These are phyloP conservation scores for Paramecium primaurelia DNA, from an alignment of 73 alveolate genomes.

Conservation along the genomic window DNA sequence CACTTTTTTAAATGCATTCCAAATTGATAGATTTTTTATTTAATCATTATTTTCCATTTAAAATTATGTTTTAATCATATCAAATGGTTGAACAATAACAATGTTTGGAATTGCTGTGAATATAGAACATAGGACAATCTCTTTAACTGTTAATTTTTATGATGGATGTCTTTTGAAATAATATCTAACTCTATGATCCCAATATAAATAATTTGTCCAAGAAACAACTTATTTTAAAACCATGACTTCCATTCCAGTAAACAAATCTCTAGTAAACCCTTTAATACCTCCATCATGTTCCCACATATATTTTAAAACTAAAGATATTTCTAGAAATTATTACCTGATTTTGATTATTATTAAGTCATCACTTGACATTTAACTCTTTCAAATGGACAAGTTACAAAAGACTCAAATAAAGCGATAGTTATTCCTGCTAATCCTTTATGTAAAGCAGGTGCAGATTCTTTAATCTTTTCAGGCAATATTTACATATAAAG, in stretches of 20 bases:
- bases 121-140: not conserved
- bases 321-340: not conserved
- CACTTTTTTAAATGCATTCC: not conserved
- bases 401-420: not conserved
- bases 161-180: not conserved
- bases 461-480: not conserved
- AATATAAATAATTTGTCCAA: slow-evolving; percentile 26
- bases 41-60: not conserved
- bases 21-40: not conserved
- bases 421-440: not conserved
- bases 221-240: not conserved
- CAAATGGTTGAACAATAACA: not conserved
- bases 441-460: not conserved
- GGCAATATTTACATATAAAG: not conserved
- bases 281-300: not conserved
- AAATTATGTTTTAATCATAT: slow-evolving; percentile 1
- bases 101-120: not conserved
- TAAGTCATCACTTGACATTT: not conserved
- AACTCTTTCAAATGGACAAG: slow-evolving; percentile 20
- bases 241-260: not conserved
- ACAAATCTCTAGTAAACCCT: not conserved
- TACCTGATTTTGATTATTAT: not conserved
- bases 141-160: not conserved
- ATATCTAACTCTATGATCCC: slow-evolving; percentile 37
- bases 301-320: not conserved